These are phyloP conservation scores for Diplotaxis tenuifolia DNA, from an alignment of 345 rosid genomes.

Conservation along the genomic window DNA sequence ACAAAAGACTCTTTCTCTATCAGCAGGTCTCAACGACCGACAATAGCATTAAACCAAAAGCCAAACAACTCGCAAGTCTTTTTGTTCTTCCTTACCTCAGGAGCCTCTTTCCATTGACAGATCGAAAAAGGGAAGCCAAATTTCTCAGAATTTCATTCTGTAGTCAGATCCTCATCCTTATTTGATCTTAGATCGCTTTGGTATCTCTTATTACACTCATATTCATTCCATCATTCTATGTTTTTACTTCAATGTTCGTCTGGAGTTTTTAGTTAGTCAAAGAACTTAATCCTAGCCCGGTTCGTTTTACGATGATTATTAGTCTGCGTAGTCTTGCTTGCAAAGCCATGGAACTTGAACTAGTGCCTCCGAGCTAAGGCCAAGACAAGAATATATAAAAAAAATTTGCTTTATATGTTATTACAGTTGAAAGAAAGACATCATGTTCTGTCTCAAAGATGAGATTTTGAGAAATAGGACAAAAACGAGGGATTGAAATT, in stretches of 20 bases:
- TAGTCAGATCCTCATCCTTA: constrained; percentile 12
- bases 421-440: constrained; percentile 19
- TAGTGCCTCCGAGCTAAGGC: background rate
- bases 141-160: background rate
- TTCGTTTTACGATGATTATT: background rate
- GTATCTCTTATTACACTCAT: background rate
- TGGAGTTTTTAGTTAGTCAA: background rate
- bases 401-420: constrained; percentile 10
- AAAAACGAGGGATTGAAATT: constrained; percentile 25
- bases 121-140: constrained; percentile 7
- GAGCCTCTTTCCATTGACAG: background rate
- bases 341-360: background rate
- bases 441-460: constrained; percentile 1
- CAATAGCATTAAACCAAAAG: background rate
- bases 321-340: background rate
- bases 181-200: background rate
- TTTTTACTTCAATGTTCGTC: background rate
- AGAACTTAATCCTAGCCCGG: background rate
- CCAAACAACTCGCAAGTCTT: constrained; percentile 3
- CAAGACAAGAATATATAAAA: constrained; percentile 6
- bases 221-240: no score
- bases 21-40: background rate
- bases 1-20: background rate
- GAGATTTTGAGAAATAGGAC: constrained; percentile 17
- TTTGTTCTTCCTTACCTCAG: no score